A percentile compares a stretch with the other conserved stretches of the same genome.
Evolutionary conservation across 208 protist species (phyloP).

Genomic region (Phytomonas sp.): DNA sequence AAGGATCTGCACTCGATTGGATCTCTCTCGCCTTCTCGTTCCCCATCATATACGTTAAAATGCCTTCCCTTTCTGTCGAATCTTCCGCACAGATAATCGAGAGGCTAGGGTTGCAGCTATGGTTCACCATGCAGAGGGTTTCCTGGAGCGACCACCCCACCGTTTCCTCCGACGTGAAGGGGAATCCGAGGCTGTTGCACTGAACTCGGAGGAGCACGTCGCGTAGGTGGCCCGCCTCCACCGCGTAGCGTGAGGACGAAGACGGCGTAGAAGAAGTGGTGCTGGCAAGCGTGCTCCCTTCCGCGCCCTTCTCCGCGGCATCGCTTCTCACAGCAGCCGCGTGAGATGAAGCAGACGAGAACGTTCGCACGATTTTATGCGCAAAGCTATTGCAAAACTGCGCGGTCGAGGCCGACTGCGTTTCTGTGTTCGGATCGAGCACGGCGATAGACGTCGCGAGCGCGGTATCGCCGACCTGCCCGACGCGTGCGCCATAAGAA

Average conservation of each 20-base stretch:
- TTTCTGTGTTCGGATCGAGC: constrained; percentile 31
- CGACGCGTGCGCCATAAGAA: constrained; percentile 41
- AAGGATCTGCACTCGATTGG: constrained; percentile 10
- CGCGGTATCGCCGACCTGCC: constrained; percentile 29
- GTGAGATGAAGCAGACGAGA: constrained; percentile 10
- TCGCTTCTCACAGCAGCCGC: background rate
- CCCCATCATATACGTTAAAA: background rate
- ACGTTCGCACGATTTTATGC: constrained; percentile 34
- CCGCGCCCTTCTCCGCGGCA: background rate
- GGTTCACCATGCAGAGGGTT: constrained; percentile 75
- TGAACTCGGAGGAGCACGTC: constrained; percentile 52
- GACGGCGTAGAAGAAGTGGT: constrained; percentile 10
- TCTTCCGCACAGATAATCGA: constrained; percentile 43
- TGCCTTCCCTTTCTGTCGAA: background rate
- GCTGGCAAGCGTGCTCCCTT: constrained; percentile 3
- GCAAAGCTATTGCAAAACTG: constrained; percentile 65
- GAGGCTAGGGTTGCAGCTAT: constrained; percentile 71
- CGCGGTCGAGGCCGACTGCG: constrained; percentile 24
- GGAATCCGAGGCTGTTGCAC: constrained; percentile 77
- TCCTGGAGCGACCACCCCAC: constrained; percentile 66
- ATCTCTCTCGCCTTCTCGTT: constrained; percentile 9
- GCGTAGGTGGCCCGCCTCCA: constrained; percentile 39
- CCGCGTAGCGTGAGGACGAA: constrained; percentile 26
- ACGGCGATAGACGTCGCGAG: constrained; percentile 18
- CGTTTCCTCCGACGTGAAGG: constrained; percentile 52